Conservation (phyloP, 176 grass and related monocot genomes). For the Lolium perenne region DNA sequence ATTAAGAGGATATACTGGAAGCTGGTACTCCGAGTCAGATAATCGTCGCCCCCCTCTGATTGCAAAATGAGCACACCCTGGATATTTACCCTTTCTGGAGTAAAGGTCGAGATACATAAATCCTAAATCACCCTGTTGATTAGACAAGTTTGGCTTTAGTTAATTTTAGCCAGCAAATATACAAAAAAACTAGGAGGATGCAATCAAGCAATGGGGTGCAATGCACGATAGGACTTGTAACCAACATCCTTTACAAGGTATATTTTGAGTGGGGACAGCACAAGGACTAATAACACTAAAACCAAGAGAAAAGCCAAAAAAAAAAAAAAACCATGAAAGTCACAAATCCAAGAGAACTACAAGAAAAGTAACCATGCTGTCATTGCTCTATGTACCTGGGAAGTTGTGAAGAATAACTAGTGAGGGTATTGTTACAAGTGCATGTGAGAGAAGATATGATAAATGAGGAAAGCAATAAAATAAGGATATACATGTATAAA, state of each 20-base stretch:
- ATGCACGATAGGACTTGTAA: conserved; percentile 26
- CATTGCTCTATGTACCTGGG: background rate
- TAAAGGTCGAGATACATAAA: conserved; percentile 97
- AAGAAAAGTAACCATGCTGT: background rate
- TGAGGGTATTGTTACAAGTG: background rate
- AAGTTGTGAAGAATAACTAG: background rate
- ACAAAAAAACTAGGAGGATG: conserved; percentile 30
- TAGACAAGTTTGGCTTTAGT: conserved; percentile 27
- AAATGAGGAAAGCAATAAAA: background rate
- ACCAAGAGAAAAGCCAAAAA: background rate
- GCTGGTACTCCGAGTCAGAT: conserved; percentile 66
- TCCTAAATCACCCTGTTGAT: conserved; percentile 86
- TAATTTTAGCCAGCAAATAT: conserved; percentile 33
- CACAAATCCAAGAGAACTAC: background rate
- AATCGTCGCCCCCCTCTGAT: conserved; percentile 82
- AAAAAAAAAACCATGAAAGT: background rate
- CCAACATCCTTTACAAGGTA: background rate
- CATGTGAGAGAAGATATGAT: background rate
- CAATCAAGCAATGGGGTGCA: conserved; percentile 11
- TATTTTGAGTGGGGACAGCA: background rate
- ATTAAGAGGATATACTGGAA: conserved; percentile 68
- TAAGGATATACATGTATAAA: background rate
- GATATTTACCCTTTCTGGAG: conserved; percentile 90
- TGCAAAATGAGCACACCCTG: conserved; percentile 94
- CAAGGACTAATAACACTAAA: background rate